These are phyloP conservation scores for Xylariaceae sp. DNA, from an alignment of 2,329 filamentous ascomycete species.

Conservation along the genomic window DNA sequence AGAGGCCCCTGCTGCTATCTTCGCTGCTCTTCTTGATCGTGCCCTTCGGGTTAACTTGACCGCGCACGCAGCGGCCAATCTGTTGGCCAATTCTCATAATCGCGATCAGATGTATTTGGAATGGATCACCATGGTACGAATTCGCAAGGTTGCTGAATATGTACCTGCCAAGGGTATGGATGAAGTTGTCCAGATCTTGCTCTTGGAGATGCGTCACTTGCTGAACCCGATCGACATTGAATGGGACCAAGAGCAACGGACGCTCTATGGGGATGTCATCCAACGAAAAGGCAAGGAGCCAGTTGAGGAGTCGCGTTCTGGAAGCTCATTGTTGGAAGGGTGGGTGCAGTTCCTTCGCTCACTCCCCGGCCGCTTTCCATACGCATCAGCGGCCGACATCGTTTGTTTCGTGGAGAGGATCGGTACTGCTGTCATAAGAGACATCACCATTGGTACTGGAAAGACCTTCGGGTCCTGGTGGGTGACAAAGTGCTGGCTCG, in stretches of 20 bases:
- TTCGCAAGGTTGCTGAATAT: slow-evolving; percentile 60
- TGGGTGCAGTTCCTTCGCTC: slow-evolving; percentile 71
- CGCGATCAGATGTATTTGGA: slow-evolving; percentile 94
- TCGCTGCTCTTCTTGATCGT: slow-evolving; percentile 80
- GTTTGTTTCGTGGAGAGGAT: slow-evolving; percentile 73
- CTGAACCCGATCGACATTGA: slow-evolving; percentile 64
- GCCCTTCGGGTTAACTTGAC: slow-evolving; percentile 88
- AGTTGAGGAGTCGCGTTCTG: slow-evolving; percentile 34
- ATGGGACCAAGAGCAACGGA: slow-evolving; percentile 61
- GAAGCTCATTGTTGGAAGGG: slow-evolving; percentile 62
- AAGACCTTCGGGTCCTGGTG: slow-evolving; percentile 88
- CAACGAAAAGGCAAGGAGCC: slow-evolving; percentile 43
- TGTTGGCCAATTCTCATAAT: slow-evolving; percentile 84
- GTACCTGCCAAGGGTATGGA: slow-evolving; percentile 63
- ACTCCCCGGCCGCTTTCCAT: slow-evolving; percentile 68
- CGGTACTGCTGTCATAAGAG: slow-evolving; percentile 72
- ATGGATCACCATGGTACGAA: slow-evolving; percentile 67
- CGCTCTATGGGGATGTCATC: slow-evolving; percentile 56
- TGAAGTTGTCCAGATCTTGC: slow-evolving; percentile 58
- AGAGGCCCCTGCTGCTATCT: slow-evolving; percentile 81
- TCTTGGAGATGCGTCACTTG: slow-evolving; percentile 66
- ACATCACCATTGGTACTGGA: slow-evolving; percentile 73
- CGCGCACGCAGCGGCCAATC: slow-evolving; percentile 88
- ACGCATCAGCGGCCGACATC: slow-evolving; percentile 67
- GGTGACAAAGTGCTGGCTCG: slow-evolving; percentile 93